phyloP scores from a whole-genome alignment of 2,329 filamentous ascomycete genomes.

The Eutypa lata region DNA sequence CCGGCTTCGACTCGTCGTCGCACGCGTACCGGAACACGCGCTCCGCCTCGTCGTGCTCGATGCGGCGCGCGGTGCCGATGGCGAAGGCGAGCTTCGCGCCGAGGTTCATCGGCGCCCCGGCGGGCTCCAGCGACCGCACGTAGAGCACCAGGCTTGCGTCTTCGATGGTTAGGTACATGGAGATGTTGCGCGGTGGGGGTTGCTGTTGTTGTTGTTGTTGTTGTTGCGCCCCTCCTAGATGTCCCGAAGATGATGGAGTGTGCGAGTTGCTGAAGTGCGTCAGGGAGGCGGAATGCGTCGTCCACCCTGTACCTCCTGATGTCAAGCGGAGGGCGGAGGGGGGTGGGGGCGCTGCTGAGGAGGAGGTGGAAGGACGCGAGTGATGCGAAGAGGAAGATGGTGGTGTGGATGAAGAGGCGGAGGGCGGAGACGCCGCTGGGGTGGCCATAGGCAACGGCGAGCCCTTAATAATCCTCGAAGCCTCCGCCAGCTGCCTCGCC shows the following conservation, averaged over 20 bases:
- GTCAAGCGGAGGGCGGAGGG: not conserved
- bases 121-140: conserved; percentile 67
- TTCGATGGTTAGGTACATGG: conserved; percentile 68
- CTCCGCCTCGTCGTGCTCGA: conserved; percentile 78
- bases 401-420: conserved; percentile 39
- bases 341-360: not conserved
- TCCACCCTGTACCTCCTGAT: conserved; percentile 18
- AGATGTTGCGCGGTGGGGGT: conserved; percentile 40
- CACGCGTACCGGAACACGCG: conserved; percentile 63
- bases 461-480: conserved; percentile 55
- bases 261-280: too few relatives aligned
- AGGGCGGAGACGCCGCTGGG: conserved; percentile 42
- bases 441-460: conserved; percentile 25
- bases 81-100: conserved; percentile 68
- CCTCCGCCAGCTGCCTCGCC: conserved; percentile 50
- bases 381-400: conserved; percentile 27
- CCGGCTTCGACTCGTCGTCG: conserved; percentile 13
- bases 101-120: conserved; percentile 57
- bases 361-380: conserved; percentile 8
- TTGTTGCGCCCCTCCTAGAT: too few relatives aligned
- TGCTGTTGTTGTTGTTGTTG: conserved; percentile 34
- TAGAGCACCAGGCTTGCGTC: conserved; percentile 69
- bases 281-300: conserved; percentile 27
- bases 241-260: too few relatives aligned
- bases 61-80: conserved; percentile 60